Conservation (phyloP, 306 rosid species). For the Cicer cuneatum region DNA sequence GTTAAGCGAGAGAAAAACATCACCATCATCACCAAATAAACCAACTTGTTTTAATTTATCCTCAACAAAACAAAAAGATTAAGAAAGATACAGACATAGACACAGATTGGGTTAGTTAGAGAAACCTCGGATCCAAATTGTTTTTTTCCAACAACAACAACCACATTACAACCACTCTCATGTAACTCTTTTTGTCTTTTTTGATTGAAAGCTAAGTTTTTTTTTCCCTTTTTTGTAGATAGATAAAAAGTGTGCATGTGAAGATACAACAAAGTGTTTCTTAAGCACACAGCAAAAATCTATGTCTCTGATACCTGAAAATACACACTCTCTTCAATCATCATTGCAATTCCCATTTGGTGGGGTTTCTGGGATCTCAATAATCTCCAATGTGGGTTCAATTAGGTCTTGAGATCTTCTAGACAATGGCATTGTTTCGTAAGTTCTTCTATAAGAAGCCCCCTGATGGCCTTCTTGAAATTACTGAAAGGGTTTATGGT, state of each 20-base stretch:
- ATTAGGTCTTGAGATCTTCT: conserved; percentile 61
- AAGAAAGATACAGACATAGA: conserved; percentile 37
- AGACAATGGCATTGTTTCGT: conserved; percentile 85
- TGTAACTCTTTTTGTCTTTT: conserved; percentile 42
- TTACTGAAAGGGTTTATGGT: conserved; percentile 96
- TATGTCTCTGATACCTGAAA: conserved; percentile 63
- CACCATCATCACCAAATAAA: conserved; percentile 25
- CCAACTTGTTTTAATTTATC: conserved; percentile 13
- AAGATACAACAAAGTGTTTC: conserved; percentile 64
- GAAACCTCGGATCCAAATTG: conserved; percentile 62
- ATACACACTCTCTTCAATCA: conserved; percentile 61
- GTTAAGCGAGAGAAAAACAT: conserved; percentile 16
- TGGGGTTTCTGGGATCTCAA: conserved; percentile 52
- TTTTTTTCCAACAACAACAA: conserved; percentile 37
- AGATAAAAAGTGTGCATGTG: conserved; percentile 56
- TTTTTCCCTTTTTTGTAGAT: conserved; percentile 20
- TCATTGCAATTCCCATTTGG: conserved; percentile 42
- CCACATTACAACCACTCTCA: conserved; percentile 30
- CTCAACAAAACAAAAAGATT: conserved; percentile 21
- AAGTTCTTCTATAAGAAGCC: conserved; percentile 96
- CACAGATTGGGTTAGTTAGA: conserved; percentile 52
- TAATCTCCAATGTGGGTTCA: conserved; percentile 53
- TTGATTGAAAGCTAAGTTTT: conserved; percentile 90
- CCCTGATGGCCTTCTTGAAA: conserved; percentile 95
- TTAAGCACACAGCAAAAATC: conserved; percentile 76